Evolutionary conservation across 176 grass and related monocot genomes (phyloP).

Genomic region (Bothriochloa decipiens): DNA sequence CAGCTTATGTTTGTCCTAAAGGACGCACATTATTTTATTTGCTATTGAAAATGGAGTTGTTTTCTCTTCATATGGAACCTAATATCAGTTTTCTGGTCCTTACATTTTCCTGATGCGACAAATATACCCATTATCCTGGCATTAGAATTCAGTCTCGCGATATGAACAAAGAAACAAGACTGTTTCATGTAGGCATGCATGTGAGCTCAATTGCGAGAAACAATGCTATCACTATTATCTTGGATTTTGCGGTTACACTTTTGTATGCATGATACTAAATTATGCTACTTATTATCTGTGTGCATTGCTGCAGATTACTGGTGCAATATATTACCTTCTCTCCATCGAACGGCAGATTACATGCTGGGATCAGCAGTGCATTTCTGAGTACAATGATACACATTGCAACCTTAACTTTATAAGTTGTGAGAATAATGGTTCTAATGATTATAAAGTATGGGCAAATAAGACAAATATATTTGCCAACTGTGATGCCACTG

Average conservation of each 20-base stretch:
- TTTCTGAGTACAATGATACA: background rate
- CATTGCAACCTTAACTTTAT: slow-evolving; percentile 55
- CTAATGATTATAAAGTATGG: slow-evolving; percentile 15
- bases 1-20: background rate
- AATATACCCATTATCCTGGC: slow-evolving; percentile 12
- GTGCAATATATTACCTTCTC: slow-evolving; percentile 83
- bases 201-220: background rate
- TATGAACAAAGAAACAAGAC: background rate
- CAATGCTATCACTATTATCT: background rate
- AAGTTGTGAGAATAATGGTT: slow-evolving; percentile 49
- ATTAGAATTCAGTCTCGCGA: background rate
- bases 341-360: slow-evolving; percentile 83
- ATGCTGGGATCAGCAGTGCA: slow-evolving; percentile 78
- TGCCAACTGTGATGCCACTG: slow-evolving; percentile 27
- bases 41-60: background rate
- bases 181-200: slow-evolving; percentile 9
- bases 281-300: slow-evolving; percentile 9
- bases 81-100: background rate
- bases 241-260: background rate
- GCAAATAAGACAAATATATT: slow-evolving; percentile 33
- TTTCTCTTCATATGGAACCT: background rate
- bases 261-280: background rate
- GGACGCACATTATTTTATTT: background rate
- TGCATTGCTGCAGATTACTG: slow-evolving; percentile 62
- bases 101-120: background rate